A percentile compares a stretch with the other conserved stretches of the same genome.
Conservation (phyloP, 2,329 filamentous ascomycete species). For the Apiospora marii region DNA sequence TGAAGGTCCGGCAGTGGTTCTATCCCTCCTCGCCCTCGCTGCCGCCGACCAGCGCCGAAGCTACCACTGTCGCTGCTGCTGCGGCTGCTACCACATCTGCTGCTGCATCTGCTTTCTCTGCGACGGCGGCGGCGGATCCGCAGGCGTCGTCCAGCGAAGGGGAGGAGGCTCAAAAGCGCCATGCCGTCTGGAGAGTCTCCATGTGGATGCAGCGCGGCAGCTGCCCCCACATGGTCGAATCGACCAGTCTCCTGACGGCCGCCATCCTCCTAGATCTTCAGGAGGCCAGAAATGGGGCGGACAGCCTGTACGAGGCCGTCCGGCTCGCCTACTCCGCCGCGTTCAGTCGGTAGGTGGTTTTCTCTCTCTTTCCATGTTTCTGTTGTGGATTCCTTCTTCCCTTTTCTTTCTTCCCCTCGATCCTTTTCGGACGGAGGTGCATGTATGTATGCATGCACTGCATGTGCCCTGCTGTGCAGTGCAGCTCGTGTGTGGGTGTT, state of each 20-base stretch:
- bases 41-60: conserved; percentile 22
- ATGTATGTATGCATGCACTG: conserved; percentile 1
- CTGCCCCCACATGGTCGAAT: conserved; percentile 82
- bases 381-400: neutral
- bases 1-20: conserved; percentile 70
- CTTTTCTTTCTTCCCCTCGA: neutral
- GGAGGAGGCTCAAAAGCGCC: conserved; percentile 44
- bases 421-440: neutral
- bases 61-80: neutral
- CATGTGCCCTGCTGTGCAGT: neutral
- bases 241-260: conserved; percentile 75
- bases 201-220: conserved; percentile 77
- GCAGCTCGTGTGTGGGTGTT: neutral
- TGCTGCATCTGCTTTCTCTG: conserved; percentile 14
- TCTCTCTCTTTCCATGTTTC: neutral
- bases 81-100: neutral
- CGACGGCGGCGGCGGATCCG: conserved; percentile 10
- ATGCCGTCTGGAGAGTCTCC: conserved; percentile 65
- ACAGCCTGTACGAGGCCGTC: conserved; percentile 63
- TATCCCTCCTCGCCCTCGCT: conserved; percentile 53
- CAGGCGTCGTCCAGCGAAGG: conserved; percentile 26
- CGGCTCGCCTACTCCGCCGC: conserved; percentile 77
- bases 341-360: conserved; percentile 69
- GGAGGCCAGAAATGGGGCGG: conserved; percentile 38
- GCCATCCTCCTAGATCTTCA: conserved; percentile 71